Base-by-base conservation (phyloP, 495 filamentous ascomycete species). In the Penicillium ochrochloron region DNA sequence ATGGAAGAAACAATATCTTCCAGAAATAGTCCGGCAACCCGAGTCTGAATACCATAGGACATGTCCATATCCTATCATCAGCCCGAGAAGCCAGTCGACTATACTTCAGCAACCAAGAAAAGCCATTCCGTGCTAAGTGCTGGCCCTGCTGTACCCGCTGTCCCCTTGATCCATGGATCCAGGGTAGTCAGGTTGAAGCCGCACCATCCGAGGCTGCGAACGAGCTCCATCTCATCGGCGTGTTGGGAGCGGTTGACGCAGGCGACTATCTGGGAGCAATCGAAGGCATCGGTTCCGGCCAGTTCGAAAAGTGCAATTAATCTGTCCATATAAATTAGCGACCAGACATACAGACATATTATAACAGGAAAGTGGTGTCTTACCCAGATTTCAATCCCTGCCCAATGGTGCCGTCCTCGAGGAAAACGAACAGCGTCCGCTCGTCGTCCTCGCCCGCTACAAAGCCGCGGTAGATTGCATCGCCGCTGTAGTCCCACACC, bases 241-340 rank as follows among this genome's bases (percentile, higher is more conserved):
- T 84, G 80, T 42, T 84, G 78, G 23, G 76, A 80, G 54, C 93
- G 88, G 69, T 92, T 90, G 52, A 96, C 80, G 74, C 91, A 94
- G 67, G 93, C 88, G 41, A 96, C 85, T 52, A 97, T 86, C 68
- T 89, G 86, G 21, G 87, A 85, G 74, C 93, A 96, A 62, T 76
- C 84, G 70, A 97, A 87, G 57, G 83, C 83, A 42, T 87, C 83
- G 54, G 86, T 85, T 65, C 74, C 76, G 44, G 91, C 92, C 44
- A 97, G 84, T 79, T 97, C 94, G 68, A 97, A 95, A 59, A 97
- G 82, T 55, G 93, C 92, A 75, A 97, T 92, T 53, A 97, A 81
- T 58, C 93, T 96, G 63, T 25, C 15, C 17, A 17, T 35, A 60
- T 59, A n/a, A 12, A 61, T 55, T n/a, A 56, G 37, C 19, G 46